Evolutionary conservation across 495 filamentous ascomycete species (phyloP).

Genomic region (Aspergillus affinis): DNA sequence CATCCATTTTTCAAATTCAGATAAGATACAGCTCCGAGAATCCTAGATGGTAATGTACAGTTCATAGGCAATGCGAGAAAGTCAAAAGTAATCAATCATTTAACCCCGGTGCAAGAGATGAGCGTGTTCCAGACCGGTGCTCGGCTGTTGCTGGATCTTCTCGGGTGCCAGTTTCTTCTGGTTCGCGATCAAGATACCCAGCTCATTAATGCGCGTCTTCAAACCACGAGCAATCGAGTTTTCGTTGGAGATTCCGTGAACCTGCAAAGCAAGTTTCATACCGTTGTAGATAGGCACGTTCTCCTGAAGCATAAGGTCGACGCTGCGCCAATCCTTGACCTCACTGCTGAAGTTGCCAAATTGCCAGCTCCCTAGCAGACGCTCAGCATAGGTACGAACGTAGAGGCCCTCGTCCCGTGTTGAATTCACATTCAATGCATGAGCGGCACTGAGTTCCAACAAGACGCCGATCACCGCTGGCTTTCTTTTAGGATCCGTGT

Average conservation of each 20-base stretch:
- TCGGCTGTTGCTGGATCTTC: conserved; percentile 15
- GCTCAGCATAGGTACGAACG: conserved; percentile 38
- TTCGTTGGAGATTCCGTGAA: conserved; percentile 19
- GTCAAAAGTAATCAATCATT: background rate
- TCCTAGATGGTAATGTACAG: conserved; percentile 28
- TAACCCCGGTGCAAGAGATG: conserved; percentile 14
- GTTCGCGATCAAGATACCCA: conserved; percentile 21
- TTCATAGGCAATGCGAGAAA: conserved; percentile 11
- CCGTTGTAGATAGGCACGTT: conserved; percentile 34
- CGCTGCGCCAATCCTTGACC: conserved; percentile 11
- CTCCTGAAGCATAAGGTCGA: conserved; percentile 29
- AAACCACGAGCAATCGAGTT: conserved; percentile 14
- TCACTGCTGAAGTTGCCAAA: conserved; percentile 21
- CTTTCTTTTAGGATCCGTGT: conserved; percentile 32
- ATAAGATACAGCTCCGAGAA: conserved; percentile 21
- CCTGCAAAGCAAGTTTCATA: conserved; percentile 26
- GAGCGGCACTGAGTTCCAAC: conserved; percentile 45
- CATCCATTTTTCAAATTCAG: conserved; percentile 22
- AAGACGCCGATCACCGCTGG: conserved; percentile 45
- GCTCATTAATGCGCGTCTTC: conserved; percentile 20
- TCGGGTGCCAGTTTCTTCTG: conserved; percentile 25
- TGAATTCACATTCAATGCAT: conserved; percentile 29
- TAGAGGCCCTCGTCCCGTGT: conserved; percentile 32
- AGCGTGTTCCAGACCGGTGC: conserved; percentile 20
- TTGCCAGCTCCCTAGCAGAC: conserved; percentile 33